Base-by-base conservation (phyloP, 2,329 filamentous ascomycete species). In the Fusarium sacchari region DNA sequence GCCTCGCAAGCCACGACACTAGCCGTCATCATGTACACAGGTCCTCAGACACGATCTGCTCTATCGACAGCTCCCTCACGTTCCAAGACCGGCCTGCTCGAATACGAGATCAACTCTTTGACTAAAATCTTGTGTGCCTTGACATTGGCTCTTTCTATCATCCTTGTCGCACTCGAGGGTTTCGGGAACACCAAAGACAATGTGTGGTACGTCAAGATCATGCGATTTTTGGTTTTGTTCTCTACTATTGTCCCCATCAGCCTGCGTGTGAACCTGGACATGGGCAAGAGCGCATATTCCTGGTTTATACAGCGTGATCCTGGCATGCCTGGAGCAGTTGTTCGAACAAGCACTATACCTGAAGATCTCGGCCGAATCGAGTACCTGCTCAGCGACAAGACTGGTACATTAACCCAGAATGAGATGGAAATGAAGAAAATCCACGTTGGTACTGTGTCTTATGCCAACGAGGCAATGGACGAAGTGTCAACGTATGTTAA, bases 341-440 rank as follows among this genome's bases (percentile, higher is more conserved):
- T 99, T 8, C 90, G 96, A 65, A 99, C 96, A 2, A 98, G 95
- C 81, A 99, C 96, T 0, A 99, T 99, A 50, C 97, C 96, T 0
- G 96, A 99, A 82, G 96, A 99, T 78, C 86, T 99, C 6, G 96
- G 96, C 13, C 90, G 97, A 30, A 97, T 99, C 49, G 96, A 99
- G 82, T 99, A 99, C 81, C 87, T 99, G 6, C 87, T 99, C 36
- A 98, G 94, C 72, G 96, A 99, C 82, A 99, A 99, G 83, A 99
- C 96, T 2, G 96, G 96, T n/a, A 99, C 96, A 4, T 83, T 99
- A 67, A 99, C 96, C 1, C 95, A 98, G 77, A 99, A 99, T 79
- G 94, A 97, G 79, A 98, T 98, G 95, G 96, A 98, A 79, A 92
- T 99, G 88, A 97, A 97, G 81, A 99, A 99, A 83, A 96, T 99